These are phyloP conservation scores for Encephalitozoon intestinalis DNA, from an alignment of 371 early-diverging fungal genomes.

Conservation along the genomic window DNA sequence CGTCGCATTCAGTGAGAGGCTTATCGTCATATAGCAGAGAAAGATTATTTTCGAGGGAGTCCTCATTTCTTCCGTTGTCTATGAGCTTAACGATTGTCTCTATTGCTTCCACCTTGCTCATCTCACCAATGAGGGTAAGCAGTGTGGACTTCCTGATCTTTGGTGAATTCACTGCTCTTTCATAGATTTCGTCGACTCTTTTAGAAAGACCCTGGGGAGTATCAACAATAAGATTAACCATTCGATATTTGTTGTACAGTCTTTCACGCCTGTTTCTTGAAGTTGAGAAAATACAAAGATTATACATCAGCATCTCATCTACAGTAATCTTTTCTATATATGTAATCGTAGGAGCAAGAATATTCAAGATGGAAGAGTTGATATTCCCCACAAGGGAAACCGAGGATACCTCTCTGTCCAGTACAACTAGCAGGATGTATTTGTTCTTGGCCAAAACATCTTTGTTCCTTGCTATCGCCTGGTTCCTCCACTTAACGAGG, in stretches of 20 bases:
- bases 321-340: slow-evolving; percentile 7
- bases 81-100: slow-evolving; percentile 11
- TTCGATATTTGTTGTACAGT: slow-evolving; percentile 25
- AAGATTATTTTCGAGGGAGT: not conserved
- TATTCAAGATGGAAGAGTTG: not conserved
- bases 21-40: not conserved
- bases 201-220: slow-evolving; percentile 25
- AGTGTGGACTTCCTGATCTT: slow-evolving; percentile 16
- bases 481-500: not conserved
- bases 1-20: slow-evolving; percentile 9
- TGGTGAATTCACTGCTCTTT: not conserved
- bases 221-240: slow-evolving; percentile 38
- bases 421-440: not conserved
- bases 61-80: slow-evolving; percentile 26
- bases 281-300: slow-evolving; percentile 18
- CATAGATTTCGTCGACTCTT: slow-evolving; percentile 20
- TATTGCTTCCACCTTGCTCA: slow-evolving; percentile 18
- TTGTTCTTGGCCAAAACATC: not conserved
- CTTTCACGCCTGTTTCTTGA: not conserved
- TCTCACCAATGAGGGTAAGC: not conserved
- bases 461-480: not conserved
- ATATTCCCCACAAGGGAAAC: slow-evolving; percentile 7
- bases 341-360: slow-evolving; percentile 2
- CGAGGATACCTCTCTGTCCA: slow-evolving; percentile 24
- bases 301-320: slow-evolving; percentile 18